A percentile compares a stretch with the other conserved stretches of the same genome.
phyloP scores from a whole-genome alignment of 768 basidiomycete genomes.

The Butyriboletus loyo region DNA sequence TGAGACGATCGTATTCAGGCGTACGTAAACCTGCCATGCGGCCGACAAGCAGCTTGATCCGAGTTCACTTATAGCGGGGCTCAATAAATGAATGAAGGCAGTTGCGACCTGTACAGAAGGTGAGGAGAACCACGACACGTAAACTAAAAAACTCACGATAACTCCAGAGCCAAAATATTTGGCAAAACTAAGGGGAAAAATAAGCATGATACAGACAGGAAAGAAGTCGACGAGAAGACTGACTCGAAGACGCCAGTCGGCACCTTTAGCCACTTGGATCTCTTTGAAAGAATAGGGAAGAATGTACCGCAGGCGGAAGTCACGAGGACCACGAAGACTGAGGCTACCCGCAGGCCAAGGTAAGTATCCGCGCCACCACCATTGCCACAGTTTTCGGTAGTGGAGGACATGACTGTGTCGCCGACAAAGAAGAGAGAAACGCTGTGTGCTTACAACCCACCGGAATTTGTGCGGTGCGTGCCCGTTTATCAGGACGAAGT shows the following conservation, averaged over 20 bases:
- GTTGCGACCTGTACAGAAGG: slow-evolving; percentile 67
- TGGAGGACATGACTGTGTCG: slow-evolving; percentile 21
- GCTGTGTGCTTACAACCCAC: not conserved
- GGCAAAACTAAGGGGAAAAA: slow-evolving; percentile 52
- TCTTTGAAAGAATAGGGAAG: slow-evolving; percentile 66
- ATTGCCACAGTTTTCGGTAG: slow-evolving; percentile 39
- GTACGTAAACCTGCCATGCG: slow-evolving; percentile 74
- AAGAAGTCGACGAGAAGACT: slow-evolving; percentile 23
- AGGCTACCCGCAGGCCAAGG: slow-evolving; percentile 58
- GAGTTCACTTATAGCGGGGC: slow-evolving; percentile 72
- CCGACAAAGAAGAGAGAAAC: not conserved
- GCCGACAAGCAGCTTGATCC: slow-evolving; percentile 63
- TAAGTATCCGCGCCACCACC: slow-evolving; percentile 51
- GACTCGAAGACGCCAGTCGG: slow-evolving; percentile 59
- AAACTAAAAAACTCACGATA: slow-evolving; percentile 51
- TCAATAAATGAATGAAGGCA: slow-evolving; percentile 80
- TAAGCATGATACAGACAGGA: not conserved
- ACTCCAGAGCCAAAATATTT: slow-evolving; percentile 92
- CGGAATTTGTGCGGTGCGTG: not conserved
- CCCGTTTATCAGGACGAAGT: slow-evolving; percentile 4
- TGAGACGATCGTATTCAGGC: slow-evolving; percentile 18
- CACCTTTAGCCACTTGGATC: slow-evolving; percentile 44
- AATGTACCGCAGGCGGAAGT: slow-evolving; percentile 59
- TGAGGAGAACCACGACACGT: not conserved
- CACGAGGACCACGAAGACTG: slow-evolving; percentile 70